phyloP scores from a whole-genome alignment of 208 protist genomes.

The Giardia muris region DNA sequence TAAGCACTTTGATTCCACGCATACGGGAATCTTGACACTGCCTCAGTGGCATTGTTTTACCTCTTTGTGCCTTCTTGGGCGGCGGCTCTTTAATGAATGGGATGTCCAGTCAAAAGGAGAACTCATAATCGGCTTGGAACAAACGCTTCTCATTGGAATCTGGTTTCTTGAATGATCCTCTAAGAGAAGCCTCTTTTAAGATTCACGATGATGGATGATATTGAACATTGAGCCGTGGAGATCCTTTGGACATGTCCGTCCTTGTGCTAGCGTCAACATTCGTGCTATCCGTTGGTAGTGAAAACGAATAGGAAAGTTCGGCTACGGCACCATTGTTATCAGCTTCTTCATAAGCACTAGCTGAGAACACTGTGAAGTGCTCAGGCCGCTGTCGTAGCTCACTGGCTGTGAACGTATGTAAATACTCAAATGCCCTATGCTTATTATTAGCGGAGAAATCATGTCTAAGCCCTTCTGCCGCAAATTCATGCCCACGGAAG shows the following conservation, averaged over 20 bases:
- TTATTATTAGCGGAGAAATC: background rate
- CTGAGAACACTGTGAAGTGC: background rate
- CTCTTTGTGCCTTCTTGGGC: slow-evolving; percentile 9
- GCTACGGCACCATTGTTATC: background rate
- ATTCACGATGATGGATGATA: no score
- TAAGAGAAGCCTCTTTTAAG: no score
- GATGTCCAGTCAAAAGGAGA: background rate
- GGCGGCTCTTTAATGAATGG: slow-evolving; percentile 6
- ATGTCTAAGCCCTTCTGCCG: background rate
- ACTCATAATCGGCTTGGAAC: background rate
- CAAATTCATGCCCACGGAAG: background rate
- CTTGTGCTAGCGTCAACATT: no score
- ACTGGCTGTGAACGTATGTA: background rate
- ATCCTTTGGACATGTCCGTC: no score
- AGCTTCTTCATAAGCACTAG: background rate
- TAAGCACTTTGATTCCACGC: background rate
- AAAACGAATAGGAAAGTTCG: background rate
- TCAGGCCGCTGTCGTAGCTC: background rate
- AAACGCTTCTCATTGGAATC: background rate
- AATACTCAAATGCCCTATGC: background rate
- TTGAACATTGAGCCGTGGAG: no score
- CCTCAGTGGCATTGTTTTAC: background rate
- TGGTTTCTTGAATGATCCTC: slow-evolving; percentile 12
- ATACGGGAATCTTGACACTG: background rate
- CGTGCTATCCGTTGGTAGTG: no score